These are phyloP conservation scores for Penicillium sp. DNA, from an alignment of 2,329 filamentous ascomycete genomes.

Conservation along the genomic window DNA sequence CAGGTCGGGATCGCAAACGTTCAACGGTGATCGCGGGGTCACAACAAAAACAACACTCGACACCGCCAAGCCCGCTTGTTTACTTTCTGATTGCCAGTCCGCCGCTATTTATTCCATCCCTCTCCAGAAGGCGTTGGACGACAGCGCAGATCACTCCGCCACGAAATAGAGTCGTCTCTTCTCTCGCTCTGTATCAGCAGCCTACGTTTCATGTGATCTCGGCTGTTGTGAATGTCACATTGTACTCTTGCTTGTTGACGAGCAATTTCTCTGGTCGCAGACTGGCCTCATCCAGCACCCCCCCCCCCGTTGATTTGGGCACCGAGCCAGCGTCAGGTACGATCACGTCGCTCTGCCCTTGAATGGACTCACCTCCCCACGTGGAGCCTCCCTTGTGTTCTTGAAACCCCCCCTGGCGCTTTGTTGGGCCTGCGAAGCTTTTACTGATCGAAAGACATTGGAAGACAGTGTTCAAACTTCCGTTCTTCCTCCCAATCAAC, in stretches of 20 bases:
- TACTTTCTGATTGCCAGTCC: conserved; percentile 20
- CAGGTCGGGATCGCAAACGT: conserved; percentile 4
- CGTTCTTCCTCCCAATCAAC: conserved; percentile 1
- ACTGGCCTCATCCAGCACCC: conserved; percentile 9
- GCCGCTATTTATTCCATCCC: conserved; percentile 16
- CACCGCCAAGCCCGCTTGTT: conserved; percentile 22
- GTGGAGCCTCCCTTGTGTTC: not conserved
- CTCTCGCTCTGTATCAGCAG: not conserved
- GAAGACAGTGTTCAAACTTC: conserved; percentile 1
- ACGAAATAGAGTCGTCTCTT: not conserved
- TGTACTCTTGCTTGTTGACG: not conserved
- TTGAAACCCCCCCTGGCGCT: not conserved
- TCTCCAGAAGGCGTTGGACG: not conserved
- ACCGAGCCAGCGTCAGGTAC: conserved; percentile 14
- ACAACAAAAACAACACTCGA: conserved; percentile 20
- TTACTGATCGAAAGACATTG: conserved; percentile 4
- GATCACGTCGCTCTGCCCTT: not conserved
- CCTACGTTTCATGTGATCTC: not conserved
- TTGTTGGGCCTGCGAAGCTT: not conserved
- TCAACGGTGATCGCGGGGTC: conserved; percentile 19
- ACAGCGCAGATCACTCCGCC: not conserved
- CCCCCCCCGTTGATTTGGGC: conserved; percentile 15
- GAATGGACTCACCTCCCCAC: not conserved
- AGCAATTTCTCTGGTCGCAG: conserved; percentile 5
- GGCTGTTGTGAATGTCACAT: not conserved